phyloP scores from a whole-genome alignment of 768 basidiomycete genomes.

The Rubroboletus pulcherrimus region DNA sequence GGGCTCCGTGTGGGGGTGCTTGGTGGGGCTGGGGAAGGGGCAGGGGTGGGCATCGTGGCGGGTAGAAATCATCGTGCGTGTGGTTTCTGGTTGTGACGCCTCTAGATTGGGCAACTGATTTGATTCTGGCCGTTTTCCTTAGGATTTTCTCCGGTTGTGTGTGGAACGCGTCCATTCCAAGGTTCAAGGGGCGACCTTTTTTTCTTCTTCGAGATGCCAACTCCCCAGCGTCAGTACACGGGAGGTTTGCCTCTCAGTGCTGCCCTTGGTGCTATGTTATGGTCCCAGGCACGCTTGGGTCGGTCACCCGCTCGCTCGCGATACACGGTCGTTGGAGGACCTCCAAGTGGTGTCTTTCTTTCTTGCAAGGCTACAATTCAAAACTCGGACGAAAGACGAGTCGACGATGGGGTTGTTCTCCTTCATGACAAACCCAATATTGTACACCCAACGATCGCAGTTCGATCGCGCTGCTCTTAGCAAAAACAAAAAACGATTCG shows the following conservation, averaged over 20 bases:
- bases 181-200: not conserved
- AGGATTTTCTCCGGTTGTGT: not conserved
- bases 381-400: no score
- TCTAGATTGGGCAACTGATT: not conserved
- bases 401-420: no score
- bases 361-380: no score
- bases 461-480: not conserved
- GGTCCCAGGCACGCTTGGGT: not conserved
- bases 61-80: slow-evolving; percentile 10
- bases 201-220: not conserved
- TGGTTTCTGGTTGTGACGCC: not conserved
- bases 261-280: not conserved
- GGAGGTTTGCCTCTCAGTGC: no score
- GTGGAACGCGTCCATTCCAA: not conserved
- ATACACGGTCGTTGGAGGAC: not conserved
- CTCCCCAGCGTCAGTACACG: no score
- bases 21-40: no score
- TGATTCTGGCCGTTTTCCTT: no score
- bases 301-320: no score
- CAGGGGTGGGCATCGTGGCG: slow-evolving; percentile 31
- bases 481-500: not conserved
- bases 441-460: not conserved
- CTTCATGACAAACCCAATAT: no score
- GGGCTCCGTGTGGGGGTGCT: no score
- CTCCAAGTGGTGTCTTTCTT: not conserved